These are phyloP conservation scores for Rhamnella rubrinervis DNA, from an alignment of 331 rosid genomes.

Conservation along the genomic window DNA sequence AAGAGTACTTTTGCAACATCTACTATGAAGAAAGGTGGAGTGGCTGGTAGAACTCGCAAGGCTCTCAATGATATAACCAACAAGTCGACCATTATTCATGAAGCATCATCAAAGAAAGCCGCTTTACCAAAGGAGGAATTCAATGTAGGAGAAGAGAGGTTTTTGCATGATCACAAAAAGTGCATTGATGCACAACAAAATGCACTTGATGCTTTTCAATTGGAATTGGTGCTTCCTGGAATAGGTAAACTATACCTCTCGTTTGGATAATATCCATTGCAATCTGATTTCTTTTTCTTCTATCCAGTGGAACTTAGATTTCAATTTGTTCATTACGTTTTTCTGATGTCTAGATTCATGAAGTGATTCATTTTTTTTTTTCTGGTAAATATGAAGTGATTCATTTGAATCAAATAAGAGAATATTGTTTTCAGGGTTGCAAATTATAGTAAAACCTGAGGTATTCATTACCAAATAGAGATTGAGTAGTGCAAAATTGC, in stretches of 20 bases:
- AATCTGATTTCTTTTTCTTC: no score
- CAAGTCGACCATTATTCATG: constrained; percentile 29
- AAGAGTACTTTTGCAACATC: constrained; percentile 26
- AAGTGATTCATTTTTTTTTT: no score
- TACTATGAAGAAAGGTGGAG: constrained; percentile 36
- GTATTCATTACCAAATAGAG: no score
- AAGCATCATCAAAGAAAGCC: constrained; percentile 34
- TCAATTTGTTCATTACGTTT: no score
- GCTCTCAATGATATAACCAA: constrained; percentile 59
- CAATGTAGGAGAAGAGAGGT: constrained; percentile 49
- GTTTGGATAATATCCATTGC: neutral
- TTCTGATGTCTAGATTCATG: no score
- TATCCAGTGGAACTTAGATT: no score
- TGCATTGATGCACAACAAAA: constrained; percentile 38
- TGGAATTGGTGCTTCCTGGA: constrained; percentile 42
- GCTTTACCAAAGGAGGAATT: constrained; percentile 39
- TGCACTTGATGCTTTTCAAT: constrained; percentile 26
- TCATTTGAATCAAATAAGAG: no score
- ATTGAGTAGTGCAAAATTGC: no score
- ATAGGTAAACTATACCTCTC: constrained; percentile 28
- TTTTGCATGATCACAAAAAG: constrained; percentile 53
- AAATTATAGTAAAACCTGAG: no score
- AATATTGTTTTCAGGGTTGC: no score
- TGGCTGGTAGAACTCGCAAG: constrained; percentile 32
- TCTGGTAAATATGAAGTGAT: no score